A percentile compares a stretch with the other conserved stretches of the same genome.
Conservation (phyloP, 345 rosid genomes). For the Rubroshorea leprosula region DNA sequence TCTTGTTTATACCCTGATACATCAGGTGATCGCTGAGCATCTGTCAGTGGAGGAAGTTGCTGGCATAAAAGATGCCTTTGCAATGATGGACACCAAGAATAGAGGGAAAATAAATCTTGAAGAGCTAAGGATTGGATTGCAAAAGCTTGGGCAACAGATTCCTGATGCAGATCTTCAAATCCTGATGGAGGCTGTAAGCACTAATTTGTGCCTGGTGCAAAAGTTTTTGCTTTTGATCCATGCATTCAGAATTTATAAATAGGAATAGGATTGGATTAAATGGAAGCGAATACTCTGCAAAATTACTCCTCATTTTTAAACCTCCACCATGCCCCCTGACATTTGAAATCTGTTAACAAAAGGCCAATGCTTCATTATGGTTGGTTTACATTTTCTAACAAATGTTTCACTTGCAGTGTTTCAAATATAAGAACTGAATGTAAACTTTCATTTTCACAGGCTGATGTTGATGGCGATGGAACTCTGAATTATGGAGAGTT, state of each 20-base stretch:
- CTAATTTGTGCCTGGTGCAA: not conserved
- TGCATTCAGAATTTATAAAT: too few relatives aligned
- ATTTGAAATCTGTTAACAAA: too few relatives aligned
- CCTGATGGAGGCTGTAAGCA: slow-evolving; percentile 89
- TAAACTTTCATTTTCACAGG: slow-evolving; percentile 37
- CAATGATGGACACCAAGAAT: slow-evolving; percentile 65
- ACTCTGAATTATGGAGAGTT: slow-evolving; percentile 77
- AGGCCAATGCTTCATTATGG: too few relatives aligned
- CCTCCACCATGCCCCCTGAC: too few relatives aligned
- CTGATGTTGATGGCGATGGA: slow-evolving; percentile 87
- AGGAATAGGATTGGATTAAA: too few relatives aligned
- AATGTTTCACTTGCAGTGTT: not conserved
- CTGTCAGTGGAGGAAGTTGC: slow-evolving; percentile 92
- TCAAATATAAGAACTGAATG: not conserved
- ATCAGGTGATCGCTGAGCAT: slow-evolving; percentile 89
- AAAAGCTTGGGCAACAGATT: slow-evolving; percentile 71
- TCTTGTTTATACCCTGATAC: not conserved
- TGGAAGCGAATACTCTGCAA: too few relatives aligned
- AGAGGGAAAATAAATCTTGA: slow-evolving; percentile 75
- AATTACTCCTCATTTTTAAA: too few relatives aligned
- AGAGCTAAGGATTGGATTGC: slow-evolving; percentile 71
- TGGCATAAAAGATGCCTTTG: slow-evolving; percentile 89
- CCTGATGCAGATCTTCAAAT: slow-evolving; percentile 77
- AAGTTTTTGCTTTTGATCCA: too few relatives aligned
- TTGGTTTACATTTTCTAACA: not conserved